Conservation (phyloP, 208 protist genomes). For the Trypanosoma conorhini region DNA sequence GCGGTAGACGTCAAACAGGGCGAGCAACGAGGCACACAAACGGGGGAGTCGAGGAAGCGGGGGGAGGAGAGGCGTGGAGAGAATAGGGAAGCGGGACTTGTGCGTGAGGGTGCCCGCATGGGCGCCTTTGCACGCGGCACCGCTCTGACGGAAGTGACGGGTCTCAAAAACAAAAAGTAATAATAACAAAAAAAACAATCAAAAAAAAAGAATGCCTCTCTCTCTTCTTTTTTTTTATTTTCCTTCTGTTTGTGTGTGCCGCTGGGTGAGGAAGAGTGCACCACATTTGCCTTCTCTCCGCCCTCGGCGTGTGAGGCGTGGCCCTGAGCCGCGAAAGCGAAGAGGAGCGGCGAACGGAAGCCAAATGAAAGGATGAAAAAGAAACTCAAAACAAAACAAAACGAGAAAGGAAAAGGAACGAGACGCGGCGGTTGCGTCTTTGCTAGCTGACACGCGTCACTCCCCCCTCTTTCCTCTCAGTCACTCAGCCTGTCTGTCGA, state of each 20-base stretch:
- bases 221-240: neutral
- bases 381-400: too few species aligned
- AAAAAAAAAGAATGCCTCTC: neutral
- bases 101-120: too few species aligned
- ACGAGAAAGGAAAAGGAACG: too few species aligned
- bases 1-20: neutral
- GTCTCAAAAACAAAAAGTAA: constrained; percentile 13
- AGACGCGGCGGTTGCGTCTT: too few species aligned
- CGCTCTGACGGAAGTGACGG: too few species aligned
- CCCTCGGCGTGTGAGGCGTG: neutral
- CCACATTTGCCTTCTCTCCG: neutral
- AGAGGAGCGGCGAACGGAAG: neutral
- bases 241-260: neutral
- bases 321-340: neutral
- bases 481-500: too few species aligned
- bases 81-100: too few species aligned
- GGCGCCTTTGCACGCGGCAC: too few species aligned
- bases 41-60: neutral
- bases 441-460: too few species aligned
- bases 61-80: neutral
- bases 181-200: constrained; percentile 2
- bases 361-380: neutral
- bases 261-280: too few species aligned
- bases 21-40: neutral
- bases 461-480: neutral